phyloP scores from a whole-genome alignment of 2,329 filamentous ascomycete genomes.

The Neopestalotiopsis sp. region DNA sequence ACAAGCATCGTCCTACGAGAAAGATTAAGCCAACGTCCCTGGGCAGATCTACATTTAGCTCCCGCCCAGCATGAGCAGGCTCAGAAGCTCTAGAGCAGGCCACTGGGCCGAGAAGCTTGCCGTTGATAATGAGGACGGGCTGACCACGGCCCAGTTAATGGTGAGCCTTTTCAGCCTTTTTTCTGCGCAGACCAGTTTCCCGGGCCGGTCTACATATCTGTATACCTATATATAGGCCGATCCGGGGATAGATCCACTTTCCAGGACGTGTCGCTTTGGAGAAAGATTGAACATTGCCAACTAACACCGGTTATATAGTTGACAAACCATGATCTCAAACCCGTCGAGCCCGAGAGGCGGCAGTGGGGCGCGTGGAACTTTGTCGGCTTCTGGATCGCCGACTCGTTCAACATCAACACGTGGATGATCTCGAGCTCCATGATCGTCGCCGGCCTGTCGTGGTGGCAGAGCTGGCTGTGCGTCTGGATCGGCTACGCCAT shows the following conservation, averaged over 20 bases:
- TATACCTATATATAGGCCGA: background rate
- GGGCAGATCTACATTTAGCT: background rate
- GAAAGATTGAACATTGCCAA: background rate
- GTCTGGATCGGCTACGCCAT: slow-evolving; percentile 88
- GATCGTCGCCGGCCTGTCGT: slow-evolving; percentile 78
- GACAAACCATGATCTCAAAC: slow-evolving; percentile 81
- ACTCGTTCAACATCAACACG: slow-evolving; percentile 88
- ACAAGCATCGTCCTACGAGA: background rate
- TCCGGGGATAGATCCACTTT: background rate
- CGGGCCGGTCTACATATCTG: background rate
- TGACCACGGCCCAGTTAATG: slow-evolving; percentile 83
- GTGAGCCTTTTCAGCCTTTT: slow-evolving; percentile 41
- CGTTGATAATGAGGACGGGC: slow-evolving; percentile 76
- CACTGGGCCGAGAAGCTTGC: slow-evolving; percentile 65
- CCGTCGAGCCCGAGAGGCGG: slow-evolving; percentile 78
- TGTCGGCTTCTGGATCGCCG: slow-evolving; percentile 85
- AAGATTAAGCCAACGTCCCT: background rate
- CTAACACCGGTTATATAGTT: slow-evolving; percentile 51
- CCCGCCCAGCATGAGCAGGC: slow-evolving; percentile 35
- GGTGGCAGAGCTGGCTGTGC: slow-evolving; percentile 92
- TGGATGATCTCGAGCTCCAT: slow-evolving; percentile 93
- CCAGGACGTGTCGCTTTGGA: background rate
- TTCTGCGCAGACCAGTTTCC: background rate
- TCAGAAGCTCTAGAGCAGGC: slow-evolving; percentile 44
- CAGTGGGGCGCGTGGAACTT: slow-evolving; percentile 91